Evolutionary conservation across 345 rosid genomes (phyloP).

Genomic region (Excoecaria cochinchinensis): DNA sequence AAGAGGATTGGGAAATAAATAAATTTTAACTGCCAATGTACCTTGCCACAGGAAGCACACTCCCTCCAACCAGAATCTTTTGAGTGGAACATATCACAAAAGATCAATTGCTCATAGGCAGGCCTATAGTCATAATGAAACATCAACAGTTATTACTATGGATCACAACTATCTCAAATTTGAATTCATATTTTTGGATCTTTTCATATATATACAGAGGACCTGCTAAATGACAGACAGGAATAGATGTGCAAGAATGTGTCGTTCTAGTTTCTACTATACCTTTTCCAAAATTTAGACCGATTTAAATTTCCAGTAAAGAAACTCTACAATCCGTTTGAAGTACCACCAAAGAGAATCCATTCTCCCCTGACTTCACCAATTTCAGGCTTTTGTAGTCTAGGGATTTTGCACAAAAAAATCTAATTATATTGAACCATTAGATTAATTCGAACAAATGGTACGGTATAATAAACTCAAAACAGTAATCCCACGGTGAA

Average conservation of each 20-base stretch:
- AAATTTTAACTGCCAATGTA: slow-evolving; percentile 12
- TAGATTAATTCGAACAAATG: slow-evolving; percentile 1
- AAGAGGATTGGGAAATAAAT: neutral
- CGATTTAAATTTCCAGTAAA: neutral
- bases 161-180: neutral
- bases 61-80: slow-evolving; percentile 95
- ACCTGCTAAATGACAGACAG: neutral
- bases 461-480: neutral
- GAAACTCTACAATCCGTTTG: neutral
- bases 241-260: slow-evolving; percentile 5
- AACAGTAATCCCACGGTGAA: neutral
- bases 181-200: neutral
- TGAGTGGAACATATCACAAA: slow-evolving; percentile 71
- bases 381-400: neutral
- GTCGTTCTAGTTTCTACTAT: neutral
- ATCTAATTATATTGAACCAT: neutral
- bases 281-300: slow-evolving; percentile 1
- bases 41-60: slow-evolving; percentile 79
- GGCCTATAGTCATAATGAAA: slow-evolving; percentile 37
- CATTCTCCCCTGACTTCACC: neutral
- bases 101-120: slow-evolving; percentile 63
- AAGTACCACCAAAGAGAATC: neutral
- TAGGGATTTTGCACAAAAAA: neutral
- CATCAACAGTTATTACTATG: neutral
- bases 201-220: too few relatives aligned